phyloP scores from a whole-genome alignment of 2,329 filamentous ascomycete genomes.

The Diaporthe vaccinii region DNA sequence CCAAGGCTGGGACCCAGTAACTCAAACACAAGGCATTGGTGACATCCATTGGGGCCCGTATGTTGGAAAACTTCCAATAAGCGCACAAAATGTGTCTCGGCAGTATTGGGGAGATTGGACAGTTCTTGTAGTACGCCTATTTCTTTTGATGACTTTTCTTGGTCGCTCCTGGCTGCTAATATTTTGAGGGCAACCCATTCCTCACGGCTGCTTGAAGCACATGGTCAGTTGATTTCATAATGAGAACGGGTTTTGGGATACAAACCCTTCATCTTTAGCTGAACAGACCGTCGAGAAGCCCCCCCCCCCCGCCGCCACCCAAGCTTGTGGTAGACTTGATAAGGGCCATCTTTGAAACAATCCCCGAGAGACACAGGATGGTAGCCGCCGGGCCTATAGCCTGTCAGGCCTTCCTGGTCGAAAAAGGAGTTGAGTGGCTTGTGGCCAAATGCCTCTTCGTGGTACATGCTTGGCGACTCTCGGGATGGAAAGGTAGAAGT shows the following conservation, averaged over 20 bases:
- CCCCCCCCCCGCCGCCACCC: too few relatives aligned
- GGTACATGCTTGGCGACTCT: too few relatives aligned
- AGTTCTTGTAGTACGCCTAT: background rate
- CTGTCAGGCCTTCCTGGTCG: background rate
- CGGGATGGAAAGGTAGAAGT: too few relatives aligned
- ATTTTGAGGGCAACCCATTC: conserved; percentile 23
- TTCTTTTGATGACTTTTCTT: conserved; percentile 2
- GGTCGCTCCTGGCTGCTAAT: background rate
- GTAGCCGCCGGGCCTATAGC: background rate
- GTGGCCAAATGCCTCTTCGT: background rate
- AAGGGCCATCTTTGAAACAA: background rate
- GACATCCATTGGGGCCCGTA: background rate
- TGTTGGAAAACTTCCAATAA: background rate
- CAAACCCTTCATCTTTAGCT: background rate
- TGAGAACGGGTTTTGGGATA: background rate
- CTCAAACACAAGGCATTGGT: conserved; percentile 10
- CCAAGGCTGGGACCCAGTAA: background rate
- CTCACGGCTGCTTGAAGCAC: background rate
- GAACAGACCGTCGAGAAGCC: conserved; percentile 10
- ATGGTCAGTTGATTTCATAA: background rate
- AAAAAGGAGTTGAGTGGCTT: background rate
- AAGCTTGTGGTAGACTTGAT: background rate
- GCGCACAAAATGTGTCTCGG: background rate
- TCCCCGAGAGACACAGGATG: background rate
- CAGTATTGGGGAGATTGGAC: background rate